Conservation (phyloP, 345 rosid genomes). For the Euclidium syriacum region DNA sequence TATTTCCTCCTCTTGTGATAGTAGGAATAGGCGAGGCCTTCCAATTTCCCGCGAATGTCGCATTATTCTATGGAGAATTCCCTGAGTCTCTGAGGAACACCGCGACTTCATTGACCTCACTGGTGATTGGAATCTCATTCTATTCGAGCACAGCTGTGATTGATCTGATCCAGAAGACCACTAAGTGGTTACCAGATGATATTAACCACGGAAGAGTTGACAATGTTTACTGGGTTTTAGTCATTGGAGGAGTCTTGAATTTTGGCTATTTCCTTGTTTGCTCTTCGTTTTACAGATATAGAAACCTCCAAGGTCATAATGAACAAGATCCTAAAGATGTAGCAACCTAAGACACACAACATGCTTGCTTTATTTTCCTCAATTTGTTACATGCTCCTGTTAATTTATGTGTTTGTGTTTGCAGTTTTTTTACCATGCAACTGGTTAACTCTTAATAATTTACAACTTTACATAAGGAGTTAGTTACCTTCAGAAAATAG, state of each 20-base stretch:
- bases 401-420: no score
- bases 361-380: no score
- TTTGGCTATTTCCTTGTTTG: conserved; percentile 39
- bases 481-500: no score
- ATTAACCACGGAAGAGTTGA: conserved; percentile 47
- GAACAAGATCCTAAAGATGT: background rate
- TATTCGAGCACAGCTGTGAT: conserved; percentile 35
- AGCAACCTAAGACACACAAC: no score
- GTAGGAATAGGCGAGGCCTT: conserved; percentile 50
- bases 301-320: conserved; percentile 1
- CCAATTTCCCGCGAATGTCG: conserved; percentile 38
- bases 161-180: conserved; percentile 28
- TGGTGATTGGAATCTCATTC: conserved; percentile 34
- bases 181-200: conserved; percentile 47
- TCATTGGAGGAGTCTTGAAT: conserved; percentile 32
- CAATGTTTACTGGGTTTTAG: conserved; percentile 40
- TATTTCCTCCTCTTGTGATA: conserved; percentile 40
- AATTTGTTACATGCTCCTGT: no score
- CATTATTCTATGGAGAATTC: conserved; percentile 44
- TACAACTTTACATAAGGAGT: no score
- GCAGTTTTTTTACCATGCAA: no score
- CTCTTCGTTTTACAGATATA: conserved; percentile 33
- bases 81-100: conserved; percentile 36
- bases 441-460: no score
- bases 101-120: conserved; percentile 42